Evolutionary conservation across 169 alveolate species (phyloP), one percentile per base, ranked within the genome.

Genomic region (Plasmodium coatneyi): DNA sequence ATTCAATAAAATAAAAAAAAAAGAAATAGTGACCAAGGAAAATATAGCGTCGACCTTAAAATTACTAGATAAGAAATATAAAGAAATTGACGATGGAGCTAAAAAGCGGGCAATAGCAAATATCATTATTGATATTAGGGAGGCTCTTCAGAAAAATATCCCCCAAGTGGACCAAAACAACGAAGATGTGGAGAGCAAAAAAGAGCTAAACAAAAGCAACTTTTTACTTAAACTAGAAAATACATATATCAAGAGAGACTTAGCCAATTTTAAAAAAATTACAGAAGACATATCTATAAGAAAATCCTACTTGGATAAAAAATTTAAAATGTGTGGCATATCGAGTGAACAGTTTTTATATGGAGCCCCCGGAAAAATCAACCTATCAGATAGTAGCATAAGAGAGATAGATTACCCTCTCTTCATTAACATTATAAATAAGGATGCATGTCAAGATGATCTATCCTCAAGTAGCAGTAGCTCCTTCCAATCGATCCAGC

Each of bases 171-270:
- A 5, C 0, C 36, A 70, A 70, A 83, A 28, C 22, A 46, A 39
- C 5, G 43, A 89, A 79, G 49, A 79, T 72, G 56, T 56, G 32
- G 72, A 76, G 54, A 86, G 16, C 34, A 84, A 22, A 34, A 84
- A 72, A 74, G 60, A 72, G 66, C 66, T 78, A 66, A 56, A 54
- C 32, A 89, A 79, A 28, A 89, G 39, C 1, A 66, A 30, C 82
- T 79, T 89, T 36, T 60, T 89, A 70, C 52, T 89, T 79, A 79
- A 89, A 78, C 28, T 89, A 52, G 90, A 89, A 60, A 89, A 89
- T 79, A 54, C 82, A 25, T 89, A 39, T 25, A 78, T 43, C 1
- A 89, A 89, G 81, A 78, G 82, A 43, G 94, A 89, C 70, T 60
- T 89, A 14, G 80, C 71, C 7, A 89, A 89, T 78, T 89, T 78